Percentiles rank a stretch among this genome's conserved stretches.
Conservation (phyloP, 768 basidiomycete species). For the Collybia sordida region DNA sequence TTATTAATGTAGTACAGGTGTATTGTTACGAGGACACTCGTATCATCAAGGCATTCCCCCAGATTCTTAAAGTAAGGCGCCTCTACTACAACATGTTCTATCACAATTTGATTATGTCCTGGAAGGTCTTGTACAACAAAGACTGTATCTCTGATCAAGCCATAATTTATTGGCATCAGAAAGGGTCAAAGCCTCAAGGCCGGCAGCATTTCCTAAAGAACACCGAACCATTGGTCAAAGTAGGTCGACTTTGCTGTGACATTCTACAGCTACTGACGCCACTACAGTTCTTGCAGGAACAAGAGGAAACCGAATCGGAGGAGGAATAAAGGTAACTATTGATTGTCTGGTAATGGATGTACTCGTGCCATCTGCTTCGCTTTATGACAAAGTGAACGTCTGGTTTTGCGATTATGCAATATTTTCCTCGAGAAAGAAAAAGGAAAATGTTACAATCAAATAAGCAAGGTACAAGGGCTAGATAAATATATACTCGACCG, state of each 20-base stretch:
- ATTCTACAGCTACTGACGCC: background rate
- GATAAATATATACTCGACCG: background rate
- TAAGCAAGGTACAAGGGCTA: background rate
- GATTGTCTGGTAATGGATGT: constrained; percentile 4
- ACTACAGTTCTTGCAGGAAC: constrained; percentile 83
- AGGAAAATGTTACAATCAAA: too few species aligned
- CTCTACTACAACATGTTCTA: background rate
- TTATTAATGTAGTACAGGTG: constrained; percentile 94
- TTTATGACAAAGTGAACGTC: background rate
- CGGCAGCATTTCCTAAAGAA: constrained; percentile 93
- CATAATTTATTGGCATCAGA: constrained; percentile 97
- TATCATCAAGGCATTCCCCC: constrained; percentile 92
- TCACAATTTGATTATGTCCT: constrained; percentile 2
- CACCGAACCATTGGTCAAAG: constrained; percentile 89
- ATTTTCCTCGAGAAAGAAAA: background rate
- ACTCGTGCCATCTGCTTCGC: constrained; percentile 6
- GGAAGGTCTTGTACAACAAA: constrained; percentile 88
- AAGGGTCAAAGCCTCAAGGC: constrained; percentile 94
- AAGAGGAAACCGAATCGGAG: constrained; percentile 79
- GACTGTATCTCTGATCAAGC: constrained; percentile 96
- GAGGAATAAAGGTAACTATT: constrained; percentile 32
- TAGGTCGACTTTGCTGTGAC: constrained; percentile 23
- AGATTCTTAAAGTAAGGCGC: constrained; percentile 79
- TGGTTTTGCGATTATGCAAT: background rate
- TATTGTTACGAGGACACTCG: constrained; percentile 97